Evolutionary conservation across 2,329 filamentous ascomycete genomes (phyloP).

Genomic region (Trichoderma sp.): DNA sequence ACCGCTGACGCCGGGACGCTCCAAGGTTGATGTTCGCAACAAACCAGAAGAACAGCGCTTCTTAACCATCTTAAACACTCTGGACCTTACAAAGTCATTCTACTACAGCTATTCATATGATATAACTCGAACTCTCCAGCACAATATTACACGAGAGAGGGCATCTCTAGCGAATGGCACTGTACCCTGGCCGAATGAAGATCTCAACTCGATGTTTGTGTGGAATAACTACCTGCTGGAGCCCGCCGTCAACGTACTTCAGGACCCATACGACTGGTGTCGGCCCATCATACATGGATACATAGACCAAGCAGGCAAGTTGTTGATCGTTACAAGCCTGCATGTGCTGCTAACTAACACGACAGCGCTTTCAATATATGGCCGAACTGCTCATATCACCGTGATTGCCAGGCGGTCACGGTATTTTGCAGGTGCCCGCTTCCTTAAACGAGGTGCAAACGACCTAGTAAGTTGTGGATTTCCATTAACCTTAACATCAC

Average conservation of each 20-base stretch:
- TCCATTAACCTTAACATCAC: not conserved
- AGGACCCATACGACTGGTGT: conserved; percentile 92
- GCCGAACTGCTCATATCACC: conserved; percentile 85
- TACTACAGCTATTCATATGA: conserved; percentile 99
- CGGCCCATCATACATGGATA: conserved; percentile 94
- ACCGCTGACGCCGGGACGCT: conserved; percentile 75
- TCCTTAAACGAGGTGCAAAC: conserved; percentile 91
- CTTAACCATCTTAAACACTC: conserved; percentile 81
- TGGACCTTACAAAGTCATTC: conserved; percentile 88
- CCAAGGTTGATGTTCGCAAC: conserved; percentile 75
- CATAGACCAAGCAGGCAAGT: conserved; percentile 76
- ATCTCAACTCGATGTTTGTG: conserved; percentile 94
- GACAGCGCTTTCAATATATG: conserved; percentile 75
- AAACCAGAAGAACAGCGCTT: conserved; percentile 82
- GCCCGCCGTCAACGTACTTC: conserved; percentile 69
- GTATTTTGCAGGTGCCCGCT: conserved; percentile 91
- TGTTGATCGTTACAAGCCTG: no score
- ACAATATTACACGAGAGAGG: conserved; percentile 85
- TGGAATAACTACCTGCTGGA: conserved; percentile 92
- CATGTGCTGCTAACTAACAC: not conserved
- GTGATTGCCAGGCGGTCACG: conserved; percentile 90
- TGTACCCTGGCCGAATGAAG: conserved; percentile 57
- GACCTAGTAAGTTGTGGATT: conserved; percentile 57
- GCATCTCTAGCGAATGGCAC: conserved; percentile 66
- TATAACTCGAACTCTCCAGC: conserved; percentile 86